These are phyloP conservation scores for Candida sanyaensis DNA, from an alignment of 1,139 yeast genomes.

Conservation along the genomic window DNA sequence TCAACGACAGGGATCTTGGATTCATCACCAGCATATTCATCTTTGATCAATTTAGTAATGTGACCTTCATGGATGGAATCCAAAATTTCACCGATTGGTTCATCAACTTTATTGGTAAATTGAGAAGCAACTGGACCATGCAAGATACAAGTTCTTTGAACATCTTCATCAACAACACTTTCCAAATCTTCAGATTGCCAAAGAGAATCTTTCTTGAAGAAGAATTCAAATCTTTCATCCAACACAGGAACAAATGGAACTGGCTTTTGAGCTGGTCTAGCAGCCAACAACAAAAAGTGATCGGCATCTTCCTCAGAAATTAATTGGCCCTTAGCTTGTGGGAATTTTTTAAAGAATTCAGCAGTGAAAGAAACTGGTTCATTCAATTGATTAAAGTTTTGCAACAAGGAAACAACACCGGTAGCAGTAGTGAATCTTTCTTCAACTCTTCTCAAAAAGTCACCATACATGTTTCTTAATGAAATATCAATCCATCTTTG, in stretches of 20 bases:
- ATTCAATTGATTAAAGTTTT: slow-evolving; percentile 68
- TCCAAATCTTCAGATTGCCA: slow-evolving; percentile 99
- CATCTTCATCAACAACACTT: slow-evolving; percentile 94
- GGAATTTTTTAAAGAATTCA: slow-evolving; percentile 63
- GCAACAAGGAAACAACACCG: slow-evolving; percentile 65
- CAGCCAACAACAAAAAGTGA: slow-evolving; percentile 81
- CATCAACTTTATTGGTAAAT: slow-evolving; percentile 82
- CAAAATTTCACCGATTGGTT: slow-evolving; percentile 88
- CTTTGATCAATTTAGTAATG: slow-evolving; percentile 65
- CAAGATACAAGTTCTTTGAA: slow-evolving; percentile 95
- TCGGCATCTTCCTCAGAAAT: slow-evolving; percentile 96
- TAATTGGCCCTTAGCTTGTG: slow-evolving; percentile 76
- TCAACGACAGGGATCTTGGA: slow-evolving; percentile 83
- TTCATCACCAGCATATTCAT: slow-evolving; percentile 68
- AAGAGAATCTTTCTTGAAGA: slow-evolving; percentile 96
- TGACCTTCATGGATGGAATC: slow-evolving; percentile 92
- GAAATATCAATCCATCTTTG: slow-evolving; percentile 86
- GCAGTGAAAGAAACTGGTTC: slow-evolving; percentile 64
- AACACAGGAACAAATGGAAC: slow-evolving; percentile 96
- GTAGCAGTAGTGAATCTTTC: slow-evolving; percentile 79
- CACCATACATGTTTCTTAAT: slow-evolving; percentile 85
- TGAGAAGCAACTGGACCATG: slow-evolving; percentile 99
- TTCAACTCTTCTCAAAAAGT: slow-evolving; percentile 88
- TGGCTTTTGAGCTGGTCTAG: slow-evolving; percentile 89
- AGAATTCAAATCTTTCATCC: slow-evolving; percentile 91